These are phyloP conservation scores for Yamadazyma atlantica DNA, from an alignment of 1,139 yeast species.

Conservation along the genomic window DNA sequence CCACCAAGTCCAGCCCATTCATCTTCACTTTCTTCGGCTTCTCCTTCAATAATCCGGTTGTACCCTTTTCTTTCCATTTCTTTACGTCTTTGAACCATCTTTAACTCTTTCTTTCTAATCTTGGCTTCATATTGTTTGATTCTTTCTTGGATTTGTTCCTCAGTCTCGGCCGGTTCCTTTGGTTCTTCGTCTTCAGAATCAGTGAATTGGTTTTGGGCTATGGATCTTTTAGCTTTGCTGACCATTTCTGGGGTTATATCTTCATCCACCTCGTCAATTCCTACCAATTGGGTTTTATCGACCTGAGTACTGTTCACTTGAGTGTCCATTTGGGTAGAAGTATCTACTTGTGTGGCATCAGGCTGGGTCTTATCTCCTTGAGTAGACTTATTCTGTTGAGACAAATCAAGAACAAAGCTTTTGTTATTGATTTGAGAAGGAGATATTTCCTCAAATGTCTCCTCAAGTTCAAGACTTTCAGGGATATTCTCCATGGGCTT, in stretches of 20 bases:
- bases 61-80: conserved; percentile 54
- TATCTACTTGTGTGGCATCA: conserved; percentile 7
- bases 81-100: conserved; percentile 37
- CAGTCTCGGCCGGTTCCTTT: conserved; percentile 22
- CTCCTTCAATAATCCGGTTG: conserved; percentile 65
- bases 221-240: conserved; percentile 23
- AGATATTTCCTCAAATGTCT: conserved; percentile 5
- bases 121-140: conserved; percentile 39
- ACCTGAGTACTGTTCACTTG: background rate
- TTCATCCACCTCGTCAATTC: conserved; percentile 22
- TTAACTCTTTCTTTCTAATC: conserved; percentile 39
- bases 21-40: conserved; percentile 96
- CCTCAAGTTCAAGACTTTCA: conserved; percentile 1
- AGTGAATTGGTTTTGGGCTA: conserved; percentile 14
- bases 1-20: conserved; percentile 95
- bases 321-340: background rate
- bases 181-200: conserved; percentile 18
- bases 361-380: conserved; percentile 11
- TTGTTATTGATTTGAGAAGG: conserved; percentile 6
- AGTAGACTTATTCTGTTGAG: conserved; percentile 3
- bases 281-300: conserved; percentile 8
- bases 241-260: conserved; percentile 29
- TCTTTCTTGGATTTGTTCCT: conserved; percentile 28
- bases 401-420: background rate
- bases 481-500: conserved; percentile 17